Conservation (phyloP, 2,329 filamentous ascomycete species). For the Chaetomiaceae sp. region DNA sequence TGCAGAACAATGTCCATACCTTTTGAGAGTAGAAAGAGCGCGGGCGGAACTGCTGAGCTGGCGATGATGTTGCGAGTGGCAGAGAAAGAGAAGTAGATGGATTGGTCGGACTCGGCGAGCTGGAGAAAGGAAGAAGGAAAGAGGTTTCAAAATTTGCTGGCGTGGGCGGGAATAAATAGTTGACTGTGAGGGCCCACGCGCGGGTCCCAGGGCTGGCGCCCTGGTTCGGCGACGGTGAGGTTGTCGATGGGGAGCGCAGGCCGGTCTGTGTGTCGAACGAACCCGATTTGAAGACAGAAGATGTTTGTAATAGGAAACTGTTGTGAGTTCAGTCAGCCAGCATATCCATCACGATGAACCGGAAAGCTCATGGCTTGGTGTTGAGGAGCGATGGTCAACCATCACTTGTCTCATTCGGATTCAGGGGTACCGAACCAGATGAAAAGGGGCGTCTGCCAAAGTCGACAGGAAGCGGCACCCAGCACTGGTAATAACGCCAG, state of each 20-base stretch:
- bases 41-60: not conserved
- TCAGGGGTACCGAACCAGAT: too few species aligned
- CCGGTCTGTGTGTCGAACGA: slow-evolving; percentile 5
- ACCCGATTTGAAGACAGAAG: not conserved
- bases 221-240: slow-evolving; percentile 8
- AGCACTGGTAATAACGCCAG: too few species aligned
- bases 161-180: slow-evolving; percentile 5
- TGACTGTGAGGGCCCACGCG: slow-evolving; percentile 3
- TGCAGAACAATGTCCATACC: slow-evolving; percentile 1
- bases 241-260: slow-evolving; percentile 4
- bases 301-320: not conserved
- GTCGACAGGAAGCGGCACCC: too few species aligned
- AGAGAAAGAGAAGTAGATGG: not conserved
- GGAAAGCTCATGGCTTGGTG: not conserved
- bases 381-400: not conserved
- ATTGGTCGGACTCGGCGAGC: not conserved
- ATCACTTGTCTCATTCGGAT: not conserved
- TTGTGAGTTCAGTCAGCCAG: not conserved
- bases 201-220: not conserved
- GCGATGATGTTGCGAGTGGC: not conserved
- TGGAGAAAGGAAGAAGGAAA: not conserved
- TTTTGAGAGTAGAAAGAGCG: not conserved
- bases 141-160: not conserved
- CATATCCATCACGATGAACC: not conserved
- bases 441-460: too few species aligned